A percentile compares a stretch with the other conserved stretches of the same genome.
Evolutionary conservation across 2,329 filamentous ascomycete genomes (phyloP).

Genomic region (Shiraia bambusicola): DNA sequence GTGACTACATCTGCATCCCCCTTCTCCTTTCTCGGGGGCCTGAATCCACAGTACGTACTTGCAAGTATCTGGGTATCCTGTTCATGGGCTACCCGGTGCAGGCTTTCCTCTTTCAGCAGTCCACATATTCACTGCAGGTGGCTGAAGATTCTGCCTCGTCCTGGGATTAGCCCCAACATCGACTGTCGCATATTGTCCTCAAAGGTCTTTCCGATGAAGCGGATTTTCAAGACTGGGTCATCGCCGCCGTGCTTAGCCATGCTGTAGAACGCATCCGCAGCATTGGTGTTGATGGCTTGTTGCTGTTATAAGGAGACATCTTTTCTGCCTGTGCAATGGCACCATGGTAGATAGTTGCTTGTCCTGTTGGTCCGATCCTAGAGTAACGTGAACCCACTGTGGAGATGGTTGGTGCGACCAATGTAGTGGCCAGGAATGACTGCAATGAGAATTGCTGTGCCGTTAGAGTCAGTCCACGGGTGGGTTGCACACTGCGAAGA

Average conservation of each 20-base stretch:
- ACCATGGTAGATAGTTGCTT: constrained; percentile 42
- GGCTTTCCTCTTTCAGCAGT: constrained; percentile 29
- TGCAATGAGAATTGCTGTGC: constrained; percentile 53
- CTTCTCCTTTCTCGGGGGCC: constrained; percentile 19
- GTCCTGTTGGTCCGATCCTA: neutral
- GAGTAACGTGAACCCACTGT: constrained; percentile 23
- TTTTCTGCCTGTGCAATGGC: constrained; percentile 52
- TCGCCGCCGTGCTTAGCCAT: constrained; percentile 51
- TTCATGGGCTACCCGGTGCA: constrained; percentile 24
- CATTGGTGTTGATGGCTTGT: constrained; percentile 53
- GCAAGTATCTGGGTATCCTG: constrained; percentile 33
- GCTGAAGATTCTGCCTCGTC: constrained; percentile 27
- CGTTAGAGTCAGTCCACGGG: constrained; percentile 50
- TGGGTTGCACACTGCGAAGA: constrained; percentile 53
- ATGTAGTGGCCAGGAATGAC: constrained; percentile 49
- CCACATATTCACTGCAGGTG: constrained; percentile 37
- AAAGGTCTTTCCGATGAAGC: constrained; percentile 52
- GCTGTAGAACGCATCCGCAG: constrained; percentile 53
- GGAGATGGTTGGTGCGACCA: constrained; percentile 36
- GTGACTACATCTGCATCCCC: constrained; percentile 5
- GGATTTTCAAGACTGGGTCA: constrained; percentile 61
- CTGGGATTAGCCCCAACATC: constrained; percentile 36
- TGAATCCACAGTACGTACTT: constrained; percentile 20
- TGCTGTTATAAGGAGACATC: constrained; percentile 48
- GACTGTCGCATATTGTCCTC: constrained; percentile 35